Base-by-base conservation (phyloP, 2,329 filamentous ascomycete genomes). In the Teratosphaeria destructans region DNA sequence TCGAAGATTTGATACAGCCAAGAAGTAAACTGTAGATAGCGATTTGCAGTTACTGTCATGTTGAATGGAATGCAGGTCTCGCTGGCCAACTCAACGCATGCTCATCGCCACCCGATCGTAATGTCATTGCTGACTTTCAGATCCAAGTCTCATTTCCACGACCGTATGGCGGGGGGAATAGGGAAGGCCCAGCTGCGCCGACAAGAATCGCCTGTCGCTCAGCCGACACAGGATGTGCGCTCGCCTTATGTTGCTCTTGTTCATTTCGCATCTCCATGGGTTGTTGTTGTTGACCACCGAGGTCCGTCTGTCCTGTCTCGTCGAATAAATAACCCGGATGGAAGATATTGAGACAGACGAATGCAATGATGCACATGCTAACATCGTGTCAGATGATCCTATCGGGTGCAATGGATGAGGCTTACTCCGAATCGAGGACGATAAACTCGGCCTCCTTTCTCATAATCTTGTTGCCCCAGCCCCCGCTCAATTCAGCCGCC, bases 1-100 rank as follows among this genome's bases (percentile, higher is more conserved):
- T 89, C 0, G 87, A 90, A 71, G 81, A 86, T 56, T 66, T 86
- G 43, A 67, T 76, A 6, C 64, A 67, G 27, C 69, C 72, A 5
- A 79, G 76, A 69, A 80, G 77, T 66, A 83, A 79, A 70, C 68
- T 83, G 49, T 82, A 76, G 43, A 23, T 23, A 10, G 43, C 12
- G 16, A 43, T 5, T n/a, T 43, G 37, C 37, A 43, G 37, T 14
- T 43, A 5, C 12, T 23, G 23, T 23, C 2, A 23, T 23, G 23
- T 23, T 23, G 23, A 14, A 43, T 43, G 16, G 8, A 14, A 32
- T 32, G 29, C 4, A 5, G 11, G 12, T 43, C 5, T 43, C 16
- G 37, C 37, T 43, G 12, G 12, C 12, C 12, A 43, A 16, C 1
- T 43, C 12, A 16, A n/a, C 8, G 16, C 3, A 47, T 47, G n/a